A percentile compares a stretch with the other conserved stretches of the same genome.
Evolutionary conservation across 1,284 basidiomycete genomes (phyloP).

Genomic region (Cronartium quercuum): DNA sequence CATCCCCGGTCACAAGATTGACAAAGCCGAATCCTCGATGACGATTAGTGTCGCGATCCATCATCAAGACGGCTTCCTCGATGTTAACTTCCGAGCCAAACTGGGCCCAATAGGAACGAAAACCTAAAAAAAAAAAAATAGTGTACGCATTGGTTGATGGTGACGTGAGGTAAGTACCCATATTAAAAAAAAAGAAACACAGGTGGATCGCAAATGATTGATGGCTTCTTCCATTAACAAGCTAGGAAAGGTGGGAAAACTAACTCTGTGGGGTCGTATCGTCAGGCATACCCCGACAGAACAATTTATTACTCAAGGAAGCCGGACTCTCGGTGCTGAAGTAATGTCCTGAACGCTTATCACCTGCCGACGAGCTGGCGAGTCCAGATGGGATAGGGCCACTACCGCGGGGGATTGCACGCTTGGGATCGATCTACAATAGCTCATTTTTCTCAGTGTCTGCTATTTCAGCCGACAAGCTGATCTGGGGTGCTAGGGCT

Average conservation of each 20-base stretch:
- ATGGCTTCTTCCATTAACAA: too few species aligned
- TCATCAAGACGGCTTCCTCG: conserved; percentile 96
- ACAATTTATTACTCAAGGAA: conserved; percentile 56
- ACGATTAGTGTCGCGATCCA: conserved; percentile 89
- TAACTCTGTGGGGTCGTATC: conserved; percentile 78
- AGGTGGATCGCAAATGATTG: too few species aligned
- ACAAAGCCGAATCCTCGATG: conserved; percentile 98
- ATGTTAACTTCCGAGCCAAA: conserved; percentile 61
- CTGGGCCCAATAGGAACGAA: conserved; percentile 34
- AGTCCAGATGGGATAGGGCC: conserved; percentile 41
- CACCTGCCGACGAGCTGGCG: conserved; percentile 3
- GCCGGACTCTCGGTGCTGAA: conserved; percentile 64
- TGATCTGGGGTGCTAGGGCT: too few species aligned
- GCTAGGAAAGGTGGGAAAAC: too few species aligned
- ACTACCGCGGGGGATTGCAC: conserved; percentile 74
- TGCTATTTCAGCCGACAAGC: too few species aligned
- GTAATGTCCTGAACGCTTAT: conserved; percentile 67
- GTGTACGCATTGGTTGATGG: conserved; percentile 83
- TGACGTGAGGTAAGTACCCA: conserved; percentile 81
- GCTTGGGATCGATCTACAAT: conserved; percentile 93
- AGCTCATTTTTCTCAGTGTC: not conserved
- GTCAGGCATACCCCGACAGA: conserved; percentile 88
- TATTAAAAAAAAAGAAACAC: too few species aligned
- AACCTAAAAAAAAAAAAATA: conserved; percentile 46
- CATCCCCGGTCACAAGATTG: conserved; percentile 77